phyloP scores from a whole-genome alignment of 164 flowering plant genomes.

The Brasenia schreberi region DNA sequence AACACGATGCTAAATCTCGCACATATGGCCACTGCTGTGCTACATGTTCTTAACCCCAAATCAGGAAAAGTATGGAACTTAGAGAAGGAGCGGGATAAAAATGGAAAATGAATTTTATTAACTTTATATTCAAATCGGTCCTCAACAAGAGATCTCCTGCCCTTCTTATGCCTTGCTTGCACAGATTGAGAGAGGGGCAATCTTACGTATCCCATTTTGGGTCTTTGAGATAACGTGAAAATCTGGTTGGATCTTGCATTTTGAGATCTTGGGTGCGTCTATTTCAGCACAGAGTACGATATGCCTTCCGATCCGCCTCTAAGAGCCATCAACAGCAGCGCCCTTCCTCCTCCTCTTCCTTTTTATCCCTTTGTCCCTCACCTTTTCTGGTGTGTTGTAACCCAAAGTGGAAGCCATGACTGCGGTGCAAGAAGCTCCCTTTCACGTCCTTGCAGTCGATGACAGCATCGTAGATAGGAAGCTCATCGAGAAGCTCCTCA shows the following conservation, averaged over 20 bases:
- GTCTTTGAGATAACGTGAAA: constrained; percentile 25
- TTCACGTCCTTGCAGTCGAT: constrained; percentile 78
- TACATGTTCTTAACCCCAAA: too few relatives aligned
- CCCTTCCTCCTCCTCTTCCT: neutral
- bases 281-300: constrained; percentile 14
- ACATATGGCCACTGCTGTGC: too few relatives aligned
- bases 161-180: too few relatives aligned
- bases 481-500: constrained; percentile 58
- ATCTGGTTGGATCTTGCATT: constrained; percentile 62
- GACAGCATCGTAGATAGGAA: constrained; percentile 61
- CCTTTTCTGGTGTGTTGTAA: neutral
- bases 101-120: too few relatives aligned
- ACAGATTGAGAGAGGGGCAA: neutral
- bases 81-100: too few relatives aligned
- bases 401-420: constrained; percentile 15
- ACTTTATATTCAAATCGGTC: too few relatives aligned
- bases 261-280: constrained; percentile 29
- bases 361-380: neutral
- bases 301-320: constrained; percentile 2
- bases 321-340: neutral
- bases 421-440: constrained; percentile 33
- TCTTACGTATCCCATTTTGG: neutral
- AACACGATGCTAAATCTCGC: too few relatives aligned
- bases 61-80: too few relatives aligned
- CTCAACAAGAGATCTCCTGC: too few relatives aligned